A percentile compares a stretch with the other conserved stretches of the same genome.
Conservation (phyloP, 345 rosid genomes). For the Turritis glabra region DNA sequence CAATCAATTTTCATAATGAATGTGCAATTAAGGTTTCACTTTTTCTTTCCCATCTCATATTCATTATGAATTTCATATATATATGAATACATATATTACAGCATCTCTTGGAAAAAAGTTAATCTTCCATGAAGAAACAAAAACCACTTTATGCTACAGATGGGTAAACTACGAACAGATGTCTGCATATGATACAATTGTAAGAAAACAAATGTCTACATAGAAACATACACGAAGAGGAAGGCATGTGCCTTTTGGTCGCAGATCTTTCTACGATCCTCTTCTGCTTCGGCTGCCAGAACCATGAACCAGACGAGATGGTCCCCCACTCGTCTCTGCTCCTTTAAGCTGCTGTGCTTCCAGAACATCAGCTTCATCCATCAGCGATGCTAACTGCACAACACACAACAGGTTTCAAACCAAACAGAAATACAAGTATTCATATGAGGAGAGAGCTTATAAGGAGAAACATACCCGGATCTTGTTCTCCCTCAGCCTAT, state of each 20-base stretch:
- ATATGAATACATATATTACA: not conserved
- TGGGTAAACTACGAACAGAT: not conserved
- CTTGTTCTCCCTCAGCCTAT: constrained; percentile 81
- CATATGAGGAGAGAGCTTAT: not conserved
- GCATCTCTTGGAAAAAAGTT: constrained; percentile 10
- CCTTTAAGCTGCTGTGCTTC: constrained; percentile 55
- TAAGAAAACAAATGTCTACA: constrained; percentile 1
- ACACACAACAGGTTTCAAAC: not conserved
- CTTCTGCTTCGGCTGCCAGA: constrained; percentile 58
- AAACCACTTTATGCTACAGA: constrained; percentile 2
- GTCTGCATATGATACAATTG: constrained; percentile 22
- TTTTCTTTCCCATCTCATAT: not conserved
- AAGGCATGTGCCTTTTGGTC: not conserved
- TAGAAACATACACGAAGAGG: constrained; percentile 16
- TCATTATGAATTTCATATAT: not conserved
- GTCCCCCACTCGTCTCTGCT: constrained; percentile 42
- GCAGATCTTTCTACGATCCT: constrained; percentile 39
- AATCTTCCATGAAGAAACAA: not conserved
- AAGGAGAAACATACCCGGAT: constrained; percentile 57
- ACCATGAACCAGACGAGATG: constrained; percentile 46
- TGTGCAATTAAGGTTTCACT: not conserved
- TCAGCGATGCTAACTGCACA: constrained; percentile 61
- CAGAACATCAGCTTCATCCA: constrained; percentile 60
- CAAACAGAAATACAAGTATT: not conserved
- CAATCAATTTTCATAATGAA: not conserved